Conservation (phyloP, 2,329 filamentous ascomycete species). For the Achaetomium macrosporum region DNA sequence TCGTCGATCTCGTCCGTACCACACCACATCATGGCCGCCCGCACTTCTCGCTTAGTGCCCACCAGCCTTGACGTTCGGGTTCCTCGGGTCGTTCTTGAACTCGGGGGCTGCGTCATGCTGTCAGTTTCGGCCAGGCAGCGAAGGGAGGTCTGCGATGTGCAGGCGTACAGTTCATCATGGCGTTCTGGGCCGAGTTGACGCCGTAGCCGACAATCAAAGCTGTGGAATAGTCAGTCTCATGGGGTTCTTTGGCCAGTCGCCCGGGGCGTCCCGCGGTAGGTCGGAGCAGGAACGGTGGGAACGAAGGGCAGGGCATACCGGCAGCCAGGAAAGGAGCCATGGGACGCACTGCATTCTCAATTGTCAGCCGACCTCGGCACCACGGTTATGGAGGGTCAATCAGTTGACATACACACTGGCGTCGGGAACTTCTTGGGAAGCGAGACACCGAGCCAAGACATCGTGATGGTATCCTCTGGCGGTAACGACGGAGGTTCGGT, state of each 20-base stretch:
- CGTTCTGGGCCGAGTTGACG: slow-evolving; percentile 75
- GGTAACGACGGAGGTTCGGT: slow-evolving; percentile 31
- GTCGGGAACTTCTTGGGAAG: slow-evolving; percentile 74
- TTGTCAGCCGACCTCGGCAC: slow-evolving; percentile 4
- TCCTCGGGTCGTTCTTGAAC: slow-evolving; percentile 95
- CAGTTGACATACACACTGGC: slow-evolving; percentile 63
- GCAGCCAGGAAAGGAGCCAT: slow-evolving; percentile 91
- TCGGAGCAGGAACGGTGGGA: neutral
- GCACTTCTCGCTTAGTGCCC: slow-evolving; percentile 37
- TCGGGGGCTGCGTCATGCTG: slow-evolving; percentile 63
- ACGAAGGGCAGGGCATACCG: slow-evolving; percentile 56
- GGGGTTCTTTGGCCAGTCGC: neutral
- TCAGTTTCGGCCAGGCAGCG: slow-evolving; percentile 11
- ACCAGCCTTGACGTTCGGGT: slow-evolving; percentile 52
- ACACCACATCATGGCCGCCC: slow-evolving; percentile 9
- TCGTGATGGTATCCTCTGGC: slow-evolving; percentile 46
- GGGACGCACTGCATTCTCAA: slow-evolving; percentile 63
- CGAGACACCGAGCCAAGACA: slow-evolving; percentile 65
- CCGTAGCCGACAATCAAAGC: slow-evolving; percentile 85
- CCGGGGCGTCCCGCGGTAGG: neutral
- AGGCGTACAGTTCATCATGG: slow-evolving; percentile 67
- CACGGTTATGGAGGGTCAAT: neutral
- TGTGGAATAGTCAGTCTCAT: slow-evolving; percentile 32
- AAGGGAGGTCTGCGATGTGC: slow-evolving; percentile 1
- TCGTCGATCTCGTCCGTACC: slow-evolving; percentile 20